Percentiles rank a stretch among this genome's conserved stretches.
These are phyloP conservation scores for Bacterosira constricta DNA, from an alignment of 108 stramenopile genomes.

Conservation along the genomic window DNA sequence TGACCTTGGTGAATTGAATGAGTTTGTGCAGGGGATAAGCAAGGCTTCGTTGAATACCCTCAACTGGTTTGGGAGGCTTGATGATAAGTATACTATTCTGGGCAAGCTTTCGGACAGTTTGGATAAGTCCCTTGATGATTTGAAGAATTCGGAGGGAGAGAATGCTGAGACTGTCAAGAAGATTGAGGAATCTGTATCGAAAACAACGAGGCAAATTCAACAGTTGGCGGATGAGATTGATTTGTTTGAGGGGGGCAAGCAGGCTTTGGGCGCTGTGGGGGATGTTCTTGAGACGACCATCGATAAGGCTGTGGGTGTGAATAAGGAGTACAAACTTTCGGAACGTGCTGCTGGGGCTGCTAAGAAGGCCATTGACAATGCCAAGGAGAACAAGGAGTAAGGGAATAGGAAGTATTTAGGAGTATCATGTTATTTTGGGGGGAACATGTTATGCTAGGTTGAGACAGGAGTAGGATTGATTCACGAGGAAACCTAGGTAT, in stretches of 20 bases:
- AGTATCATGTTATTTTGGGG: too few relatives aligned
- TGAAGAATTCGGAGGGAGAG: slow-evolving; percentile 43
- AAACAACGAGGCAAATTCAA: slow-evolving; percentile 38
- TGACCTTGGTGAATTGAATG: slow-evolving; percentile 49
- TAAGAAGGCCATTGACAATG: slow-evolving; percentile 49
- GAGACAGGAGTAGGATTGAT: too few relatives aligned
- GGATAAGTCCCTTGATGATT: slow-evolving; percentile 26
- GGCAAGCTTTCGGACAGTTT: slow-evolving; percentile 37
- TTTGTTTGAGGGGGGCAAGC: slow-evolving; percentile 48
- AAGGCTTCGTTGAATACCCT: slow-evolving; percentile 40
- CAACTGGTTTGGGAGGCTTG: slow-evolving; percentile 53
- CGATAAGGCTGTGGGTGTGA: slow-evolving; percentile 51
- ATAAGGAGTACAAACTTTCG: slow-evolving; percentile 51
- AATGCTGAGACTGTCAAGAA: slow-evolving; percentile 38
- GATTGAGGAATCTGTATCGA: slow-evolving; percentile 36
- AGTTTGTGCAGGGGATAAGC: slow-evolving; percentile 42
- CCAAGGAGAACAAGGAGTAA: slow-evolving; percentile 15
- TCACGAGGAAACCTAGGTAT: too few relatives aligned
- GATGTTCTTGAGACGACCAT: slow-evolving; percentile 52
- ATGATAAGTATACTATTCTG: slow-evolving; percentile 43
- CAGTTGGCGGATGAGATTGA: slow-evolving; percentile 48
- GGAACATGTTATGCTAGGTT: too few relatives aligned
- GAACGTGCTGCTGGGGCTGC: slow-evolving; percentile 48
- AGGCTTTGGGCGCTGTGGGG: slow-evolving; percentile 51
- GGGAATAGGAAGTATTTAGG: too few relatives aligned